phyloP scores from a whole-genome alignment of 1,284 basidiomycete genomes.

The Ganoderma sp. region DNA sequence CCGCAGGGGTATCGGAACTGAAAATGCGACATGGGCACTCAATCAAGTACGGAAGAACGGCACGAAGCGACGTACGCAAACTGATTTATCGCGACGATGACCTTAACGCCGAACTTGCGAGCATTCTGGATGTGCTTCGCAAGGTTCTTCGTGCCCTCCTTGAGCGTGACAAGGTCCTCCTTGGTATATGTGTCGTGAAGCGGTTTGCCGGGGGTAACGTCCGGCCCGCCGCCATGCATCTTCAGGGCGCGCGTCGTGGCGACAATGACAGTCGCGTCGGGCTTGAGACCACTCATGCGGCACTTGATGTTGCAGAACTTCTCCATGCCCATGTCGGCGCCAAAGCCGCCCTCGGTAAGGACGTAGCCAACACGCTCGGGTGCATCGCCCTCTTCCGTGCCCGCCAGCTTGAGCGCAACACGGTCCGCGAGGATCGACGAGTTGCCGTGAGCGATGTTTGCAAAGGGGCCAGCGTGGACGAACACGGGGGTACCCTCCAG shows the following conservation, averaged over 20 bases:
- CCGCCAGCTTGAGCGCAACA: conserved; percentile 95
- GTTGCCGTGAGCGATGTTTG: conserved; percentile 99
- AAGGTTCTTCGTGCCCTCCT: conserved; percentile 93
- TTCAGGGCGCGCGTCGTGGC: conserved; percentile 98
- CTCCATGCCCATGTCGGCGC: conserved; percentile 99
- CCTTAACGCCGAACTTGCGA: conserved; percentile 96
- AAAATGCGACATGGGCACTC: background rate
- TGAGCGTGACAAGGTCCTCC: conserved; percentile 91
- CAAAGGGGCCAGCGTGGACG: conserved; percentile 98
- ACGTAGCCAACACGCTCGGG: conserved; percentile 89
- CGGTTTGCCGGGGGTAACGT: conserved; percentile 96
- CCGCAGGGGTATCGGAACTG: conserved; percentile 90
- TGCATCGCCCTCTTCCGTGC: conserved; percentile 91
- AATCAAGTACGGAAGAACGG: conserved; percentile 7
- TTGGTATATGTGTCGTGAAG: conserved; percentile 93
- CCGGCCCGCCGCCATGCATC: conserved; percentile 99
- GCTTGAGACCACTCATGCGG: conserved; percentile 89
- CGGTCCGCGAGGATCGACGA: conserved; percentile 98
- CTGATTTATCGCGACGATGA: conserved; percentile 94
- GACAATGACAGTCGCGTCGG: conserved; percentile 95
- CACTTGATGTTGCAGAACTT: conserved; percentile 99
- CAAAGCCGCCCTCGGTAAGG: conserved; percentile 98
- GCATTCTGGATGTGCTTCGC: conserved; percentile 95
- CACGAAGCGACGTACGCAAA: conserved; percentile 73
- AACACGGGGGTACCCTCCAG: conserved; percentile 98